Evolutionary conservation across 805 yeast genomes (phyloP).

Genomic region (Kazachstania martiniae): DNA sequence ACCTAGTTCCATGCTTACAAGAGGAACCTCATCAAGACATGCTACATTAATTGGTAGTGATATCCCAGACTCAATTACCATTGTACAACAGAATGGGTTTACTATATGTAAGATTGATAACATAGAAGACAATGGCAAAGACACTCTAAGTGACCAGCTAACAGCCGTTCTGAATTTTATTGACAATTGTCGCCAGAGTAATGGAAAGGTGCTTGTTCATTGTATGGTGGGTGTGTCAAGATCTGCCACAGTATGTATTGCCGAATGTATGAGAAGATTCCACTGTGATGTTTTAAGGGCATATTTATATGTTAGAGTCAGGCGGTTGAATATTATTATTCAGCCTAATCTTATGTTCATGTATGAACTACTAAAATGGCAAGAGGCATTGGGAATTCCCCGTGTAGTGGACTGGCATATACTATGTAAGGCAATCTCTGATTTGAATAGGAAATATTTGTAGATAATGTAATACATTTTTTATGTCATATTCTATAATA

Average conservation of each 20-base stretch:
- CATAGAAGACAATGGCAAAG: slow-evolving; percentile 86
- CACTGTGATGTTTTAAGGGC: slow-evolving; percentile 63
- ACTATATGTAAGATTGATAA: slow-evolving; percentile 48
- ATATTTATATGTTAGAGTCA: slow-evolving; percentile 77
- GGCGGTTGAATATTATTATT: slow-evolving; percentile 82
- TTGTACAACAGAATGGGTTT: slow-evolving; percentile 22
- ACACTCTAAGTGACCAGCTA: slow-evolving; percentile 52
- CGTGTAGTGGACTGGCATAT: slow-evolving; percentile 84
- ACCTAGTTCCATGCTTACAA: too few species aligned
- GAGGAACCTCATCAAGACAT: neutral
- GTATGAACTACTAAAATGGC: slow-evolving; percentile 70
- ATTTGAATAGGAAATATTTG: slow-evolving; percentile 61
- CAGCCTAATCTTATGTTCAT: slow-evolving; percentile 88
- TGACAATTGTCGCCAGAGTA: slow-evolving; percentile 37
- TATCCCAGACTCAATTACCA: slow-evolving; percentile 1
- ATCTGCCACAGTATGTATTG: slow-evolving; percentile 91
- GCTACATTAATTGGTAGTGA: neutral
- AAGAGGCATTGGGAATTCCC: slow-evolving; percentile 21
- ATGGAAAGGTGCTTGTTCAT: slow-evolving; percentile 62
- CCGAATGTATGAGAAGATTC: slow-evolving; percentile 80
- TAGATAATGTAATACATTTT: too few species aligned
- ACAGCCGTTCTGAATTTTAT: slow-evolving; percentile 57
- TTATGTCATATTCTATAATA: too few species aligned
- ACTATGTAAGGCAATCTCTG: slow-evolving; percentile 72
- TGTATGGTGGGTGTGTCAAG: slow-evolving; percentile 94